Conservation (phyloP, 768 basidiomycete species). For the Boletus pseudopeckii region DNA sequence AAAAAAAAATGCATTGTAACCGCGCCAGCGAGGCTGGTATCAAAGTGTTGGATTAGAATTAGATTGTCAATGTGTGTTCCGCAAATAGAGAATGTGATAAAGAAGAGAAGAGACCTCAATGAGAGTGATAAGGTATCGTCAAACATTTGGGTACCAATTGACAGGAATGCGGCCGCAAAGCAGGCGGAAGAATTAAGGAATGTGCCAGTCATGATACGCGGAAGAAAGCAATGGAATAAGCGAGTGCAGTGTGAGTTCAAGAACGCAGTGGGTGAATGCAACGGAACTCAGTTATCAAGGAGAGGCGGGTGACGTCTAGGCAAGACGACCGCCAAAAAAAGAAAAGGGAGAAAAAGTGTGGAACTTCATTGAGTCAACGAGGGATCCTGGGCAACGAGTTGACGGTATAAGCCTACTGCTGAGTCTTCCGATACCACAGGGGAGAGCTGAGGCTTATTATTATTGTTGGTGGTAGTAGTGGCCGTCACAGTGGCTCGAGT, state of each 20-base stretch:
- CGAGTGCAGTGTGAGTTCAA: constrained; percentile 29
- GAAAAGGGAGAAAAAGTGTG: background rate
- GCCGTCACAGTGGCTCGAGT: constrained; percentile 38
- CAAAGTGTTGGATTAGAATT: constrained; percentile 25
- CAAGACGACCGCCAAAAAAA: constrained; percentile 6
- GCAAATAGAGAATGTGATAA: constrained; percentile 38
- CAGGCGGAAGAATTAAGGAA: constrained; percentile 23
- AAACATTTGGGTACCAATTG: constrained; percentile 27
- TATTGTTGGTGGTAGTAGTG: constrained; percentile 25
- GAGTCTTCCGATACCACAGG: constrained; percentile 74
- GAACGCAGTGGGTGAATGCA: constrained; percentile 21
- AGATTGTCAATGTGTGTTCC: constrained; percentile 34
- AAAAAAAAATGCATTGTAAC: constrained; percentile 12
- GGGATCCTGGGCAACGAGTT: constrained; percentile 74
- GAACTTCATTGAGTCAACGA: constrained; percentile 47
- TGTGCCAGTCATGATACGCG: constrained; percentile 31
- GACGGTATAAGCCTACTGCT: constrained; percentile 79
- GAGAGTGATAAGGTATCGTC: constrained; percentile 36
- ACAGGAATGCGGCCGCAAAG: constrained; percentile 19
- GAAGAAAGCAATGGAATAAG: constrained; percentile 22
- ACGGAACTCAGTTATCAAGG: constrained; percentile 21
- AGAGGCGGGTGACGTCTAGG: constrained; percentile 18
- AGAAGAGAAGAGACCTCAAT: constrained; percentile 20
- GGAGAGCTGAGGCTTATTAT: constrained; percentile 46
- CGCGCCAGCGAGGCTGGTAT: constrained; percentile 27